Percentiles rank a stretch among this genome's conserved stretches.
Conservation (phyloP, 768 basidiomycete species). For the Dentipellis sp. region DNA sequence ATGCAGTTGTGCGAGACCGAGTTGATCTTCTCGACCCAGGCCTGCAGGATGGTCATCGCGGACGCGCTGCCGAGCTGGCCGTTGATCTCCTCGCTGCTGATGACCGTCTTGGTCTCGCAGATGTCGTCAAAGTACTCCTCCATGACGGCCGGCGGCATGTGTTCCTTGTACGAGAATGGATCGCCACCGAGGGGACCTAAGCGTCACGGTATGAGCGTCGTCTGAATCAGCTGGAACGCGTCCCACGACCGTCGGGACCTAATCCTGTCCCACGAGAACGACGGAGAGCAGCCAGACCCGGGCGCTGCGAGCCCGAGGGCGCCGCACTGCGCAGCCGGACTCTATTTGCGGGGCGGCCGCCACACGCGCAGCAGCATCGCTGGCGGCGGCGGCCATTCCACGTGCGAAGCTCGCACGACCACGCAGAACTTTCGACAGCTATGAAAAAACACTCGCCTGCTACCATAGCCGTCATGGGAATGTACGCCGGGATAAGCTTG, state of each 20-base stretch:
- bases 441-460: conserved; percentile 26
- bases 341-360: not conserved
- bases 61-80: conserved; percentile 19
- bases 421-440: no score
- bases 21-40: conserved; percentile 28
- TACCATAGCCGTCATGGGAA: conserved; percentile 44
- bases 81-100: conserved; percentile 23
- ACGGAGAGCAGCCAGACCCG: not conserved
- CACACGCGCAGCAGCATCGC: not conserved
- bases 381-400: not conserved
- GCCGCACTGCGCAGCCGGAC: no score
- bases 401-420: not conserved
- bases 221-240: not conserved
- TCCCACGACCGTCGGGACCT: no score
- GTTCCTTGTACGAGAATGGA: conserved; percentile 23
- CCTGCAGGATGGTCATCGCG: conserved; percentile 23
- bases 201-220: not conserved
- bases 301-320: no score
- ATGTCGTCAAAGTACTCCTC: conserved; percentile 30
- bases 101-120: conserved; percentile 27
- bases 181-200: conserved; percentile 34
- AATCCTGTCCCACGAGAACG: conserved; percentile 1
- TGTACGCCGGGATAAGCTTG: conserved; percentile 38
- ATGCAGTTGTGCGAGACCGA: conserved; percentile 31
- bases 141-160: conserved; percentile 26